phyloP scores from a whole-genome alignment of 2,329 filamentous ascomycete genomes.

The Hypoxylon rubiginosum region DNA sequence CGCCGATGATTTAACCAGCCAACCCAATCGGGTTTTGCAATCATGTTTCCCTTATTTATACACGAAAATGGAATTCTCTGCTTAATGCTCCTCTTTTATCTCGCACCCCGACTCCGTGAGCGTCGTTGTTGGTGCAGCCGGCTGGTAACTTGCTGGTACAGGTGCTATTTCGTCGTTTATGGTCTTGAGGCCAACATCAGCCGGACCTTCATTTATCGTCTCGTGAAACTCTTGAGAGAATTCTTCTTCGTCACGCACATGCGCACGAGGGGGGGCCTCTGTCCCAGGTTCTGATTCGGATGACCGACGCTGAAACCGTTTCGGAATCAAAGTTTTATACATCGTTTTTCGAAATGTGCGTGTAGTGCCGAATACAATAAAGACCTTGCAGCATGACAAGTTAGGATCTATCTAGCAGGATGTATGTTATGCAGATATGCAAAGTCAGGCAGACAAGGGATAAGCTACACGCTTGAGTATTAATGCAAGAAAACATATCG shows the following conservation, averaged over 20 bases:
- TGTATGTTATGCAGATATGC: neutral
- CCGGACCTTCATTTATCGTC: neutral
- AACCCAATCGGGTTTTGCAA: neutral
- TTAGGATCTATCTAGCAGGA: slow-evolving; percentile 17
- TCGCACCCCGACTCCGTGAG: neutral
- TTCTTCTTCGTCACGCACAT: slow-evolving; percentile 17
- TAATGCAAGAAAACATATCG: neutral
- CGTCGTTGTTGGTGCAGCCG: neutral
- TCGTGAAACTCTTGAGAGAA: slow-evolving; percentile 1
- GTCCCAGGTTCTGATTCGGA: neutral
- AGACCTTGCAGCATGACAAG: slow-evolving; percentile 24
- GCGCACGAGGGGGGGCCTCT: neutral
- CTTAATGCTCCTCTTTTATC: neutral
- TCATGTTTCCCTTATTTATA: neutral
- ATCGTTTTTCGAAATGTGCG: slow-evolving; percentile 40
- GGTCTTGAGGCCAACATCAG: slow-evolving; percentile 11
- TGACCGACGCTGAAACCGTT: slow-evolving; percentile 31
- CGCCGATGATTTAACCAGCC: neutral
- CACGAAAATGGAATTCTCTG: neutral
- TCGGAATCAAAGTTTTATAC: slow-evolving; percentile 40
- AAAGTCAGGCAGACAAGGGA: neutral
- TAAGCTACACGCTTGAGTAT: neutral
- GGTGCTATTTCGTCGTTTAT: neutral
- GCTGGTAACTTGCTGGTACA: neutral
- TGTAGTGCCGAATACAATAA: slow-evolving; percentile 48